Base-by-base conservation (phyloP, 306 rosid species). In the Glycine tomentella region DNA sequence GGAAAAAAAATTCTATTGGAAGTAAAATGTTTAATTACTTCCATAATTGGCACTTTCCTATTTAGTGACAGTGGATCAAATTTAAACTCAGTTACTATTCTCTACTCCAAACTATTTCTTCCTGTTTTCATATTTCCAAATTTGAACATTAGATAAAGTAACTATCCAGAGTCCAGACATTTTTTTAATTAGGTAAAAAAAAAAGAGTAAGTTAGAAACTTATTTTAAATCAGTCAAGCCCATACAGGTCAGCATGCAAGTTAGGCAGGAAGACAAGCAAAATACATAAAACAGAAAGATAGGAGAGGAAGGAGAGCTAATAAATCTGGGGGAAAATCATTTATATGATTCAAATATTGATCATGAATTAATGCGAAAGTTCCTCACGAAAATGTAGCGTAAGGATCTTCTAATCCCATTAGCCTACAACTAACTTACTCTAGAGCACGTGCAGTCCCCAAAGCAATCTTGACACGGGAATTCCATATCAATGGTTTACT, bases 401-500 rank as follows among this genome's bases (percentile, higher is more conserved):
- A 57, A 20, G 10, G 69, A 79, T 63, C 71, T 63, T 69, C 36
- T 57, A 52, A 77, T 69, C 50, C 68, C 65, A 70, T 53, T 8
- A 63, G 9, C 33, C 52, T 4, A 20, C 57, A 62, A 80, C 98
- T 89, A 66, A 79, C 99, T 90, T 92, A 95, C 99, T 95, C 99
- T 71, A 95, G 80, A 81, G 98, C 97, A 48, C 99, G 97, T 44
- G 98, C 98, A 75, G 94, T 93, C 53, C 98, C 99, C 88, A 95
- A 85, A 78, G 99, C 99, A 84, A 95, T 90, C 90, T 95, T 95
- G 81, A 95, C 97, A 48, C 99, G 93, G 57, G 98, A 78, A 87
- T 91, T 93, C 99, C 99, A 95, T 84, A 92, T 92, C 89, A 95
- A 75, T 48, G 99, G 99, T 86, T 93, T 93, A 82, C 87, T 89